Percentiles rank a stretch among this genome's conserved stretches.
Conservation (phyloP, 208 protist genomes). For the Leptomonas pyrrhocoris region DNA sequence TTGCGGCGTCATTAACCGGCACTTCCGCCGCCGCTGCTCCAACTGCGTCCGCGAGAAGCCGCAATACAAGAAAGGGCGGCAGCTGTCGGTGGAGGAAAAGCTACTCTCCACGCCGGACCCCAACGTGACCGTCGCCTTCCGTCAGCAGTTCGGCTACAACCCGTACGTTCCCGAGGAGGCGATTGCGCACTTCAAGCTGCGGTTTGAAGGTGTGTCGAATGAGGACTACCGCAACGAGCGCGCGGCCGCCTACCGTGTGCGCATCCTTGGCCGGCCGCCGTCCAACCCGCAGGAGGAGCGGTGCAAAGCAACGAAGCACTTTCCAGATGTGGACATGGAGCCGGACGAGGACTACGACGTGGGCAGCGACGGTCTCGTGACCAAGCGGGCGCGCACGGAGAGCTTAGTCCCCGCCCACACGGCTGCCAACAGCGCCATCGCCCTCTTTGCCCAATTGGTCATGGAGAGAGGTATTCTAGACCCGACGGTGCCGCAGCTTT, state of each 20-base stretch:
- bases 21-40: conserved; percentile 90
- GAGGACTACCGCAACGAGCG: conserved; percentile 77
- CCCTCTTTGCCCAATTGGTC: conserved; percentile 72
- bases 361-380: conserved; percentile 23
- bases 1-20: conserved; percentile 92
- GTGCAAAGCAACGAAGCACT: conserved; percentile 74
- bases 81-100: conserved; percentile 63
- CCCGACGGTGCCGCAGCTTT: conserved; percentile 49
- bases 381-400: conserved; percentile 52
- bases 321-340: conserved; percentile 80
- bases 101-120: conserved; percentile 77
- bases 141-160: conserved; percentile 90
- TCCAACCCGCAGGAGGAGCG: conserved; percentile 61
- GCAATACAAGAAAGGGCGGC: conserved; percentile 85
- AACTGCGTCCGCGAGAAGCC: conserved; percentile 91
- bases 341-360: conserved; percentile 48
- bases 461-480: conserved; percentile 86
- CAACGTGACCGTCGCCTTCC: conserved; percentile 46
- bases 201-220: conserved; percentile 38
- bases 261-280: conserved; percentile 66
- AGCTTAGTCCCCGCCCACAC: conserved; percentile 60
- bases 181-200: conserved; percentile 71
- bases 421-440: conserved; percentile 53
- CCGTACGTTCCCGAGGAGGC: conserved; percentile 70
- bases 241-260: conserved; percentile 75